These are phyloP conservation scores for Musa itinerans DNA, from an alignment of 176 grass and related monocot genomes.

Conservation along the genomic window DNA sequence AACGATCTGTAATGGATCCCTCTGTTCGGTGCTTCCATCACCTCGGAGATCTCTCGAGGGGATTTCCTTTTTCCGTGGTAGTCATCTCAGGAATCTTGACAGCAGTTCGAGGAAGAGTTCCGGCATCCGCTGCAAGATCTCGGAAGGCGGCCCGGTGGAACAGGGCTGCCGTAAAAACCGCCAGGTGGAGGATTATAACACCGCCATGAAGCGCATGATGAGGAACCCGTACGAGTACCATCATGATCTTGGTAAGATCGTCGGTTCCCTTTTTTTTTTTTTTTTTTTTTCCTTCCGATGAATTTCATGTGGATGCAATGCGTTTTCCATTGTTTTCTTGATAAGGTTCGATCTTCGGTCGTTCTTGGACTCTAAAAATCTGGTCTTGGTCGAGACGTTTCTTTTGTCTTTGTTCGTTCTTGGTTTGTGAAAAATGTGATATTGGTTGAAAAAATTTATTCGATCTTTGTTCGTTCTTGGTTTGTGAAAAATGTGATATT, in stretches of 20 bases:
- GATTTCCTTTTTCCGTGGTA: constrained; percentile 2
- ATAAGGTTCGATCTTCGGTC: not conserved
- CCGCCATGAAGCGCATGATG: constrained; percentile 83
- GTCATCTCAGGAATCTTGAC: not conserved
- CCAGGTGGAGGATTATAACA: constrained; percentile 67
- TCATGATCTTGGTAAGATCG: constrained; percentile 53
- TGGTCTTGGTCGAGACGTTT: not conserved
- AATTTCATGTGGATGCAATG: constrained; percentile 7
- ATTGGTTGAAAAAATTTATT: not conserved
- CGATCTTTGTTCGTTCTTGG: not conserved
- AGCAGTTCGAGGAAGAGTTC: not conserved
- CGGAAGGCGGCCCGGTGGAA: constrained; percentile 21
- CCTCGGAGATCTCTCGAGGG: not conserved
- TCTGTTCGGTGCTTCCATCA: constrained; percentile 4
- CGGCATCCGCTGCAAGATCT: constrained; percentile 7
- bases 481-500: not conserved
- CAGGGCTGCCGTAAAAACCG: constrained; percentile 3
- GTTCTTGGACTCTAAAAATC: not conserved
- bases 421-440: not conserved
- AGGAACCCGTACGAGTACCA: constrained; percentile 82
- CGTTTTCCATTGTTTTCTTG: not conserved
- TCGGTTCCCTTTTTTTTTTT: not conserved
- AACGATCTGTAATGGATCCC: constrained; percentile 7
- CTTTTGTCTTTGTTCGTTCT: not conserved
- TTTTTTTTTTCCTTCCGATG: not conserved